Evolutionary conservation across 2,329 filamentous ascomycete genomes (phyloP), one percentile per base, ranked within the genome.

Genomic region (Fusarium aywerte): DNA sequence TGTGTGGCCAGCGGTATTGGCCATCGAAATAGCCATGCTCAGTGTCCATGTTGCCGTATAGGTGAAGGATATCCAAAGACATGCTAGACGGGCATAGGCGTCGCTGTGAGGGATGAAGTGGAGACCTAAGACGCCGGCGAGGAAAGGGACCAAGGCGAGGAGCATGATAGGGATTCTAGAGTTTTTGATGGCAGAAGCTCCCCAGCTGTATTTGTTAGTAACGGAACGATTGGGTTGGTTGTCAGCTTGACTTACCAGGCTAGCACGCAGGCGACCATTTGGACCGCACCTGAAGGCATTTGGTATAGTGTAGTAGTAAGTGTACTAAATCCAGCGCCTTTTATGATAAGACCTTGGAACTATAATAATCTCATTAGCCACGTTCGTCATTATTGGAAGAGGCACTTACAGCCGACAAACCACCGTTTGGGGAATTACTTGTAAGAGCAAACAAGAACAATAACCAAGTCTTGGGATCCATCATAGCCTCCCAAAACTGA

Each of bases 391-490:
- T n/a, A n/a, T n/a, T n/a, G n/a, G n/a, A n/a, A n/a, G n/a, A 10
- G 6, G 15, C 3, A 44, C 68, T 35, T 25, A 71, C 68, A 6
- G 68, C 68, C 2, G 62, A 67, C 1, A 70, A 23, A 0, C 86
- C 85, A 18, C 85, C 85, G 53, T 87, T 88, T 5, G 86, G 85
- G 2, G 87, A 86, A 70, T 84, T 82, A 10, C 80, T 83, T 2
- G 82, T 74, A 2, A 87, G 59, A 11, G 81, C 79, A 21, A 88
- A 79, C 1, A 87, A 63, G 58, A 87, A 86, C 7, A 89, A 70
- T 16, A 88, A 78, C 85, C 86, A 89, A 0, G 85, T 86, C 75
- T 89, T 88, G 0, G 85, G 80, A 65, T 89, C 87, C 5, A 73
- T 45, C 2, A 82, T 68, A 0, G 82, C 82, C 66, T 85, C 83